Conservation (phyloP, 1,139 yeast genomes). For the Zhuliangozyma blackwelliae region DNA sequence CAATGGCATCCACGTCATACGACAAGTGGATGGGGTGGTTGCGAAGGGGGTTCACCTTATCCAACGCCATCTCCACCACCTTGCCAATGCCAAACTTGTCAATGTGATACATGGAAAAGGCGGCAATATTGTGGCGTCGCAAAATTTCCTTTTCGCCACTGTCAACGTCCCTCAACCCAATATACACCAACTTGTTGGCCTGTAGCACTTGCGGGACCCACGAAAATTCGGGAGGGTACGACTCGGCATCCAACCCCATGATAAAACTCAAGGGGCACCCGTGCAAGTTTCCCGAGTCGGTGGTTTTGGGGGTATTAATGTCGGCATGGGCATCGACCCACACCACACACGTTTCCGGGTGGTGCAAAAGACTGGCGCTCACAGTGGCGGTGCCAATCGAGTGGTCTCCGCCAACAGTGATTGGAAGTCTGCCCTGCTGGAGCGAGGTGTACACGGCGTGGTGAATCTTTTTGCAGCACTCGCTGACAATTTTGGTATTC, state of each 20-base stretch:
- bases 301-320: constrained; percentile 82
- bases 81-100: constrained; percentile 91
- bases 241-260: constrained; percentile 65
- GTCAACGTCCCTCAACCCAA: constrained; percentile 93
- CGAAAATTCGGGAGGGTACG: constrained; percentile 62
- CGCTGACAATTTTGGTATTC: constrained; percentile 74
- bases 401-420: constrained; percentile 95
- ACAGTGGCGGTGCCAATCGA: constrained; percentile 94
- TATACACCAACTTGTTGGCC: constrained; percentile 76
- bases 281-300: constrained; percentile 88
- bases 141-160: constrained; percentile 75
- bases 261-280: constrained; percentile 95
- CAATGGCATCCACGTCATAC: constrained; percentile 95
- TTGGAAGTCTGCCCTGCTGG: constrained; percentile 55
- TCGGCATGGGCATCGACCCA: constrained; percentile 99
- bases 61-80: constrained; percentile 89
- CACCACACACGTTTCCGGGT: constrained; percentile 84
- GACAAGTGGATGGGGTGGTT: constrained; percentile 79
- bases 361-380: constrained; percentile 69
- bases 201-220: constrained; percentile 80
- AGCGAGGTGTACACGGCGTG: constrained; percentile 54
- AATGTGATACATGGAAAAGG: constrained; percentile 93
- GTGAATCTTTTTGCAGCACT: constrained; percentile 62
- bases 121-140: constrained; percentile 68
- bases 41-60: constrained; percentile 71